Percentiles rank a stretch among this genome's conserved stretches.
phyloP scores from a whole-genome alignment of 2,329 filamentous ascomycete genomes.

The Penicillium corylophilum region DNA sequence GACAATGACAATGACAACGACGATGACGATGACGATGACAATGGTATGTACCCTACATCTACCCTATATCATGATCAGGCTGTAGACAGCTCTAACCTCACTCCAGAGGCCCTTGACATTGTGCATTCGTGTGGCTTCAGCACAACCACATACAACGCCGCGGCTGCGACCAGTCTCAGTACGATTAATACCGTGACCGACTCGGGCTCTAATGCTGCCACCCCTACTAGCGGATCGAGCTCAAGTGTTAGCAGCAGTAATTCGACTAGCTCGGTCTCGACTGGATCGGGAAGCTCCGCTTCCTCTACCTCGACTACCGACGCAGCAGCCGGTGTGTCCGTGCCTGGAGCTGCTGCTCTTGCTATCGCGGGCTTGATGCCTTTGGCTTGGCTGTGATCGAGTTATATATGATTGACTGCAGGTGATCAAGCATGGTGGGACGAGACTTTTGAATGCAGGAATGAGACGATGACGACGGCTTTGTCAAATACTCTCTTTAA shows the following conservation, averaged over 20 bases:
- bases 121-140: constrained; percentile 28
- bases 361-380: constrained; percentile 25
- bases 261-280: not conserved
- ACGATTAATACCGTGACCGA: constrained; percentile 3
- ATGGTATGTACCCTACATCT: constrained; percentile 21
- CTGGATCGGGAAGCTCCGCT: constrained; percentile 1
- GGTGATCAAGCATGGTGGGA: not conserved
- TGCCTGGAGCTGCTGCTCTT: constrained; percentile 15
- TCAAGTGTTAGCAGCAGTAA: not conserved
- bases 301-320: constrained; percentile 14
- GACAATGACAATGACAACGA: constrained; percentile 11
- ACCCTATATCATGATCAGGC: not conserved
- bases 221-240: constrained; percentile 1
- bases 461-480: not conserved
- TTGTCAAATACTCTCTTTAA: constrained; percentile 2
- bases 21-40: constrained; percentile 19
- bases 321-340: constrained; percentile 12
- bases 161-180: constrained; percentile 21
- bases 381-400: constrained; percentile 27
- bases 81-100: constrained; percentile 3
- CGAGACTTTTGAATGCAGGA: not conserved
- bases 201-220: constrained; percentile 1
- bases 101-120: constrained; percentile 31
- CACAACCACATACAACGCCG: constrained; percentile 28
- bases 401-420: not conserved